phyloP scores from a whole-genome alignment of 2,329 filamentous ascomycete genomes.

The Sclerotinia glacialis region DNA sequence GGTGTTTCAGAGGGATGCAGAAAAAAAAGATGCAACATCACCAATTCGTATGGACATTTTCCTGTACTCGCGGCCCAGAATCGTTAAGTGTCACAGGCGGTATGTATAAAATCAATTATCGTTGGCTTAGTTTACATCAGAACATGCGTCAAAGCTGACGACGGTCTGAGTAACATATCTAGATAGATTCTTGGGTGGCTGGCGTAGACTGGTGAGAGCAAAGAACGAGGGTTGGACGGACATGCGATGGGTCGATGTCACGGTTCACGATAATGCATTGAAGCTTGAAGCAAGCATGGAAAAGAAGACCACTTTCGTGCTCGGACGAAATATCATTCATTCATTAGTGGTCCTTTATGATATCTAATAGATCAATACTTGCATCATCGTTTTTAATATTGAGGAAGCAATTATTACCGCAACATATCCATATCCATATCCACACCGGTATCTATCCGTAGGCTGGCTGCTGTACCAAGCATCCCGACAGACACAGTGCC shows the following conservation, averaged over 20 bases:
- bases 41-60: not conserved
- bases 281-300: slow-evolving; percentile 1
- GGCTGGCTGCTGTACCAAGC: not conserved
- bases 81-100: not conserved
- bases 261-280: slow-evolving; percentile 1
- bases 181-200: slow-evolving; percentile 2
- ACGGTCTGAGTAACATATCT: not conserved
- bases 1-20: slow-evolving; percentile 19
- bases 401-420: not conserved
- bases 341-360: not conserved
- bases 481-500: not conserved
- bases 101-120: not conserved
- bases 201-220: not conserved
- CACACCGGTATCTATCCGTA: not conserved
- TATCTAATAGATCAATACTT: not conserved
- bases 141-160: slow-evolving; percentile 10
- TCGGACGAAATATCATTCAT: not conserved
- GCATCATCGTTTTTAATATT: slow-evolving; percentile 4
- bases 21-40: slow-evolving; percentile 18
- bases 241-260: slow-evolving; percentile 6
- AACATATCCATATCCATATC: not conserved
- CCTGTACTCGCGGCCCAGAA: slow-evolving; percentile 1
- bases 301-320: not conserved
- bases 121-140: slow-evolving; percentile 9
- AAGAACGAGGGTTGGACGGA: not conserved